phyloP scores from a whole-genome alignment of 176 grass and related monocot species.

The Chloris gayana region DNA sequence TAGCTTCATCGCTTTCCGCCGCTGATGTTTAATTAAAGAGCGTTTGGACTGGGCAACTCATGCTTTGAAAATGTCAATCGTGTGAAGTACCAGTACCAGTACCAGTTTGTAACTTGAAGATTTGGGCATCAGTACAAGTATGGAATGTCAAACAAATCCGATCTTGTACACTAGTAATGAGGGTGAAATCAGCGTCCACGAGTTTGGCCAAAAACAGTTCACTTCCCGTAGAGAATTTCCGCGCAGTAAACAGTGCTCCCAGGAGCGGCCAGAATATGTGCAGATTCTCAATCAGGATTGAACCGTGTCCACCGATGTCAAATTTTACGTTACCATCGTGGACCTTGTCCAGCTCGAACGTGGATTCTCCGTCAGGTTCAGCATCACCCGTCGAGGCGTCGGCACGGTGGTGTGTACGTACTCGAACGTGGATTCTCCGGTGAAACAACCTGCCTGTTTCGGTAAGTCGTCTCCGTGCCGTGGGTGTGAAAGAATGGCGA shows the following conservation, averaged over 20 bases:
- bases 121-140: background rate
- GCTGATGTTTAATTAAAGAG: too few relatives aligned
- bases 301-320: background rate
- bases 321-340: background rate
- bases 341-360: background rate
- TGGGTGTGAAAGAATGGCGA: background rate
- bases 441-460: background rate
- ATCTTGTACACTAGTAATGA: background rate
- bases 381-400: background rate
- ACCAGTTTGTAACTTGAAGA: background rate
- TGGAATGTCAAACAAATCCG: background rate
- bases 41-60: background rate
- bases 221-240: background rate
- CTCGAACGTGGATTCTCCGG: background rate
- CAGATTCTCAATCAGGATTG: background rate
- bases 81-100: too few relatives aligned
- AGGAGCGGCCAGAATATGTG: background rate
- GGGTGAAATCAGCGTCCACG: background rate
- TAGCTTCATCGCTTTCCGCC: background rate
- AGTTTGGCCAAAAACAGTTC: background rate
- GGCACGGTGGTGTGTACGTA: background rate
- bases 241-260: background rate
- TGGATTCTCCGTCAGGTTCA: too few relatives aligned
- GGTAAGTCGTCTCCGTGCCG: background rate
- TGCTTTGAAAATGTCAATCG: conserved; percentile 16